Evolutionary conservation across 1,284 basidiomycete species (phyloP).

Genomic region (Ustilago crameri): DNA sequence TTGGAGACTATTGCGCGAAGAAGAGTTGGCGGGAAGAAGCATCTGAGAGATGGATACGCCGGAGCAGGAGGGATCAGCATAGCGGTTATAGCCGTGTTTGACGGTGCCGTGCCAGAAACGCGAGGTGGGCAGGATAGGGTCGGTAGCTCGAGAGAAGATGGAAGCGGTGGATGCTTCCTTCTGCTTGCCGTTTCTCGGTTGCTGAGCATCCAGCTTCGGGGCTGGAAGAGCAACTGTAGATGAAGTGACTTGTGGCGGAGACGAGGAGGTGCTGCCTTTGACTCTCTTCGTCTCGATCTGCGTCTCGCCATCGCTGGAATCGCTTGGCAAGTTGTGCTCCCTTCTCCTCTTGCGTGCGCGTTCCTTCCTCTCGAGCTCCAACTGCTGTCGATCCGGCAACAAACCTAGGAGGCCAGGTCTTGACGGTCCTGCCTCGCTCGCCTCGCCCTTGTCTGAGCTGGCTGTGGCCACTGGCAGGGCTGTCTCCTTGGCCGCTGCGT

Average conservation of each 20-base stretch:
- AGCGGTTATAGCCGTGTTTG: conserved; percentile 57
- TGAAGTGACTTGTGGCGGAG: neutral
- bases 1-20: conserved; percentile 34
- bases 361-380: conserved; percentile 56
- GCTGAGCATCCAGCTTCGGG: neutral
- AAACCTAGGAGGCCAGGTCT: conserved; percentile 14
- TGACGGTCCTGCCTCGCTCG: neutral
- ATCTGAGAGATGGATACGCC: conserved; percentile 46
- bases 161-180: neutral
- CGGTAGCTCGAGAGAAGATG: conserved; percentile 11
- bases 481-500: neutral
- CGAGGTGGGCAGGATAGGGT: conserved; percentile 30
- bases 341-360: conserved; percentile 45
- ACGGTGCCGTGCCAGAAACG: conserved; percentile 61
- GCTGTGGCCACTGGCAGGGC: neutral
- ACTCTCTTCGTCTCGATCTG: conserved; percentile 9
- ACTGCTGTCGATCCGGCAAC: conserved; percentile 51
- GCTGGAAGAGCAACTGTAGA: neutral
- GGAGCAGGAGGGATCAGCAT: conserved; percentile 12
- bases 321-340: conserved; percentile 28
- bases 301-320: conserved; percentile 16
- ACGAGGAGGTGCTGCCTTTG: neutral
- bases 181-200: neutral
- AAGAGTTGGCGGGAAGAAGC: conserved; percentile 50
- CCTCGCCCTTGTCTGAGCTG: too few species aligned